phyloP scores from a whole-genome alignment of 768 basidiomycete species.

The Galerina sulciceps region DNA sequence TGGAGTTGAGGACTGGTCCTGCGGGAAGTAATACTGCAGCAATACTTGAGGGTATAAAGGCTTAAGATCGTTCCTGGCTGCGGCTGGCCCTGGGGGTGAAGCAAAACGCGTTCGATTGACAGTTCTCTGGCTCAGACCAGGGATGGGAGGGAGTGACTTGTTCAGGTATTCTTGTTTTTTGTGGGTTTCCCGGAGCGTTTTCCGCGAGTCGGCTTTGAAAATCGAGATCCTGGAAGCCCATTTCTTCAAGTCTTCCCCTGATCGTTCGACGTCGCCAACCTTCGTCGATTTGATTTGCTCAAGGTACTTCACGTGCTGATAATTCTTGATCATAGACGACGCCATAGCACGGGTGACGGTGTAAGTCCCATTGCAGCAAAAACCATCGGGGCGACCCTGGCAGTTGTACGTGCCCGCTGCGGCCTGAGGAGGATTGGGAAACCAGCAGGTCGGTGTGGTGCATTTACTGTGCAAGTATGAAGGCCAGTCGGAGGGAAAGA shows the following conservation, averaged over 20 bases:
- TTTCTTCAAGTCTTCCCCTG: background rate
- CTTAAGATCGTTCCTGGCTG: too few relatives aligned
- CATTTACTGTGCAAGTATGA: constrained; percentile 33
- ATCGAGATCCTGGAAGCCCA: background rate
- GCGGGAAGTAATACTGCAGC: too few relatives aligned
- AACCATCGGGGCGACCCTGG: constrained; percentile 17
- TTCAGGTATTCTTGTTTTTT: background rate
- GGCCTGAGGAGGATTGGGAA: constrained; percentile 33
- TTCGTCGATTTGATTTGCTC: background rate
- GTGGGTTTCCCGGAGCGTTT: background rate
- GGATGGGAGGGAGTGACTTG: constrained; percentile 11
- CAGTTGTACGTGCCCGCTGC: constrained; percentile 33
- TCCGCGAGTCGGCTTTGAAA: background rate
- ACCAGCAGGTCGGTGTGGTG: constrained; percentile 25
- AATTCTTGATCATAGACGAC: background rate
- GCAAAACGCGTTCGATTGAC: background rate
- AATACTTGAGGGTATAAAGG: too few relatives aligned
- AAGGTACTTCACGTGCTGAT: background rate
- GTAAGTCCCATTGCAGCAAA: constrained; percentile 28
- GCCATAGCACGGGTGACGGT: constrained; percentile 5
- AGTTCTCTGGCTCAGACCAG: constrained; percentile 1
- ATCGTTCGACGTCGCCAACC: background rate
- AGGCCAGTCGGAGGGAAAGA: constrained; percentile 18
- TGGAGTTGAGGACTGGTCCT: too few relatives aligned
- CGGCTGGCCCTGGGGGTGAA: too few relatives aligned